Base-by-base conservation (phyloP, 495 filamentous ascomycete species). In the Penicillium verhagenii region DNA sequence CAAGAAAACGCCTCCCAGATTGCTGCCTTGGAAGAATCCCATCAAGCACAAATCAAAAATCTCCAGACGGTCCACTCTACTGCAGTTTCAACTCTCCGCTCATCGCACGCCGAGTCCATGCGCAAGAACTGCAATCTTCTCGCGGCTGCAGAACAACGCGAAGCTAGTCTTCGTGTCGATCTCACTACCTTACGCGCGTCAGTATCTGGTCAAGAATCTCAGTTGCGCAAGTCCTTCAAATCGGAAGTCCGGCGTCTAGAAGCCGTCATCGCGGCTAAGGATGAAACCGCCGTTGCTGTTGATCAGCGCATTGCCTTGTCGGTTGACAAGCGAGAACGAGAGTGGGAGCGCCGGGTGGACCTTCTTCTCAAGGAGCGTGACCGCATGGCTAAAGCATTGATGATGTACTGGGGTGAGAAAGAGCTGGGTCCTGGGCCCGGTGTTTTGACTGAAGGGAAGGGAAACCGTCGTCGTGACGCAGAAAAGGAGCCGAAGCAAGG, bases 301-400 rank as follows among this genome's bases (percentile, higher is more conserved):
- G 76, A 79, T 53, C 60, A 71, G 51, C 67, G 72, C 21, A 76
- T 82, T 35, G 69, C 71, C 5, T 57, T 69, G 40, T 73, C 73
- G 5, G 68, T 78, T 13, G 76, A 80, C 35, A 74, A 73, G 51
- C 70, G 77, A 31, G 79, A 82, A 60, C 69, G 69, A 31, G 78
- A 81, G 51, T 82, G 79, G 79, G 70, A 77, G 50, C 68, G 74
- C 1, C 73, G 79, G 10, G 64, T 78, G 10, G 73, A 82, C 43
- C 55, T 84, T 6, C 58, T 82, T 7, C 81, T 87, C 40, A 75
- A 76, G 54, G 83, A 87, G 51, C 70, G 80, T 31, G 80, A 79
- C 26, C 77, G 73, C 39, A 75, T 82, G 74, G 76, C 74, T 13
- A 79, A 73, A 49, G 78, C 72, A 13, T 65, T 82, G 50, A 65